phyloP scores from a whole-genome alignment of 2,329 filamentous ascomycete genomes.

The Alternaria postmessia region DNA sequence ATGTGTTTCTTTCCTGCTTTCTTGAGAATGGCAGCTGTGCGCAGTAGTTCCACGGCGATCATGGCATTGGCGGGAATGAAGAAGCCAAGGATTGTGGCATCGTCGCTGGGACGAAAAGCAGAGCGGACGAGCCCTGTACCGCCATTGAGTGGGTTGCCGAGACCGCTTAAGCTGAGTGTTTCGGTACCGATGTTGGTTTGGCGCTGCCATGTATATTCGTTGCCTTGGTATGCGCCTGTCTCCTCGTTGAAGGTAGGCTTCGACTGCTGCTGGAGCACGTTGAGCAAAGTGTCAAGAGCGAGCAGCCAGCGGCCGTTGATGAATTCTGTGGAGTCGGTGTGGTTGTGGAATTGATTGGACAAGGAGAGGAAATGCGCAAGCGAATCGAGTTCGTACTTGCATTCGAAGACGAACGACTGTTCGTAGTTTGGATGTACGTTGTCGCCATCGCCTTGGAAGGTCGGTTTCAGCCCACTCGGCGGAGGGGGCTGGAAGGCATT shows the following conservation, averaged over 20 bases:
- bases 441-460: conserved; percentile 83
- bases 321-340: conserved; percentile 80
- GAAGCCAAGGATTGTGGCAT: conserved; percentile 92
- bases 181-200: conserved; percentile 84
- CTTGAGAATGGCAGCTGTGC: conserved; percentile 74
- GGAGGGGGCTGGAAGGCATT: conserved; percentile 97
- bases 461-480: conserved; percentile 75
- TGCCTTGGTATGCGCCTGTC: conserved; percentile 70
- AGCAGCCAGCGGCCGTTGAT: conserved; percentile 79
- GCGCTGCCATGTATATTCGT: conserved; percentile 88
- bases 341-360: conserved; percentile 83
- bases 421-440: conserved; percentile 87
- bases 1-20: conserved; percentile 64
- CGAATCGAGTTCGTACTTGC: conserved; percentile 98
- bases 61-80: conserved; percentile 96
- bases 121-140: conserved; percentile 88
- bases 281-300: conserved; percentile 77
- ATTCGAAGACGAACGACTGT: conserved; percentile 87
- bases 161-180: conserved; percentile 80
- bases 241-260: conserved; percentile 78
- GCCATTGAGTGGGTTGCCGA: conserved; percentile 89
- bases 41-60: conserved; percentile 88
- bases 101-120: conserved; percentile 93
- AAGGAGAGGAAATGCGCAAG: conserved; percentile 89
- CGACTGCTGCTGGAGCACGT: conserved; percentile 80